Evolutionary conservation across 768 basidiomycete genomes (phyloP).

Genomic region (Neoboletus brunneissimus): DNA sequence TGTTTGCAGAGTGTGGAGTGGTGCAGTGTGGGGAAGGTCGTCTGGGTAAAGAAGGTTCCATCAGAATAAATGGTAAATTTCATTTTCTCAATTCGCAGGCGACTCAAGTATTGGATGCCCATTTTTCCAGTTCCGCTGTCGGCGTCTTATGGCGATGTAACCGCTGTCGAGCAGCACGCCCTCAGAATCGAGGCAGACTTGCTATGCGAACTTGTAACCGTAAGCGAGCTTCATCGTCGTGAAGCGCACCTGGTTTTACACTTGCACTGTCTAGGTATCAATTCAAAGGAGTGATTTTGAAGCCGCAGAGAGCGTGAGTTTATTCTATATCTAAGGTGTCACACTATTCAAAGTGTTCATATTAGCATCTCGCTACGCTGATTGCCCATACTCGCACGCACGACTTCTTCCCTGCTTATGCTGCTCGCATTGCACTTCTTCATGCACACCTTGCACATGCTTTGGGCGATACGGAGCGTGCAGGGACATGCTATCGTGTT

Average conservation of each 20-base stretch:
- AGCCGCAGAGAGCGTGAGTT: conserved; percentile 53
- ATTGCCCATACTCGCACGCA: conserved; percentile 63
- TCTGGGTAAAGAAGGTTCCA: conserved; percentile 25
- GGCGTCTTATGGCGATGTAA: conserved; percentile 50
- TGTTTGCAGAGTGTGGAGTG: conserved; percentile 67
- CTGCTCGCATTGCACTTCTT: conserved; percentile 62
- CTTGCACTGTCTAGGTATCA: conserved; percentile 42
- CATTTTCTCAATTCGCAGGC: background rate
- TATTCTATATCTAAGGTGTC: background rate
- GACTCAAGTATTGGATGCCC: background rate
- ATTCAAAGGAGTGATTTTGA: conserved; percentile 69
- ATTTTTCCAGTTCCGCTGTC: conserved; percentile 48
- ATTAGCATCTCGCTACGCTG: conserved; percentile 41
- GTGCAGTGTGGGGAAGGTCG: conserved; percentile 44
- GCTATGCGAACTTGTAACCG: conserved; percentile 65
- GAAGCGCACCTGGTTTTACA: background rate
- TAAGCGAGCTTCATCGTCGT: conserved; percentile 30
- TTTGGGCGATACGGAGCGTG: conserved; percentile 49
- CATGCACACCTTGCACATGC: conserved; percentile 77
- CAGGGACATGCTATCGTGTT: conserved; percentile 59
- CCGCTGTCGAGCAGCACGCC: conserved; percentile 46
- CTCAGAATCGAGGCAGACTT: conserved; percentile 69
- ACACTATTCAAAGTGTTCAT: background rate
- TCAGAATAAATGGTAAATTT: conserved; percentile 14
- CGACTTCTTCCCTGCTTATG: conserved; percentile 52